Evolutionary conservation across 768 basidiomycete species (phyloP), one percentile per base, ranked within the genome.

Genomic region (Cubamyces sp.): DNA sequence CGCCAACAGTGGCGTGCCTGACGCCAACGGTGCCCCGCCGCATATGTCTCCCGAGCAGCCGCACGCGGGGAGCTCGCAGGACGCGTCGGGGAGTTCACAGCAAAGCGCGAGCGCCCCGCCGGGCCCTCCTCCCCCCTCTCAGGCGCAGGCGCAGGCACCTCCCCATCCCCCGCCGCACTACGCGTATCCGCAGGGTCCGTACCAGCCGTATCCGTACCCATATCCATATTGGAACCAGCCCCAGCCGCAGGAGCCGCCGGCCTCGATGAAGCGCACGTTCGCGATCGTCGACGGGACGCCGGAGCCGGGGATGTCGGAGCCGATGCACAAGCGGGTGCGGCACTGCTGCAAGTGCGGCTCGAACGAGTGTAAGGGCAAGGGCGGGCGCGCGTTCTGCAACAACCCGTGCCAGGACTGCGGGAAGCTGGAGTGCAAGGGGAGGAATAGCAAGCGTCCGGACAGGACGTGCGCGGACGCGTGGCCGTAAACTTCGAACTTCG

Each of bases 291-390:
- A 66, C 46, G 64, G 66, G 45, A 62, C 65, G 21, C 61, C 65
- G 39, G 69, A 69, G 57, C 61, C 56, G 19, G 51, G 58, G 16
- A 42, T 66, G 43, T 51, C 61, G n/a, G 69, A 69, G 64, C 69
- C 71, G 43, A 28, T 66, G 64, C 71, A 70, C 66, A 90, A 90
- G 70, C 82, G 91, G 3, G 84, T 84, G 46, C 87, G 91, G 42
- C 91, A 92, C 69, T 93, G 91, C 68, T 87, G 87, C 72, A 93
- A 93, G 76, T 92, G 91, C 59, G 91, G 91, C 16, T 86, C 84
- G 41, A 85, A 87, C 73, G 85, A 89, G 23, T 93, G 91, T 73
- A 92, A 92, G 71, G 91, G 91, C 51, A 92, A 92, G 67, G 91
- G 91, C 3, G 91, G 91, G 4, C 78, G 90, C 41, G 77, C 78